Base-by-base conservation (phyloP, 495 filamentous ascomycete genomes). In the Penicillium simplicissimum region DNA sequence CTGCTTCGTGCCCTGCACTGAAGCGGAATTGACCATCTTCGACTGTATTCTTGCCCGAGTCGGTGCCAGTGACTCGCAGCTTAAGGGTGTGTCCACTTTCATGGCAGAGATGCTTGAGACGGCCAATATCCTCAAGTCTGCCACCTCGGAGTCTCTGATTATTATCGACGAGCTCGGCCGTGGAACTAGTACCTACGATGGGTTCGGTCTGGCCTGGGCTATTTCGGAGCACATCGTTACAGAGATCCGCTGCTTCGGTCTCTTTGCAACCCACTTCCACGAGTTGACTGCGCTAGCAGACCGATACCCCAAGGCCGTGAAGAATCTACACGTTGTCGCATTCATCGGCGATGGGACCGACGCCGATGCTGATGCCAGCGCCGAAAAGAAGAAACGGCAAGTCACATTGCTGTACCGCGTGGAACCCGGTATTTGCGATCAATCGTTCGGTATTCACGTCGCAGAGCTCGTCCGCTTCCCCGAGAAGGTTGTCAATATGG, bases 81-180 rank as follows among this genome's bases (percentile, higher is more conserved):
- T 99, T 38, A 99, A 99, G 76, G 95, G 95, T 37, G 96, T 99
- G 8, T 96, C 92, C 42, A 99, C 95, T 0, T 99, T 99, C 81
- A 99, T 99, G 96, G 96, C 96, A 0, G 95, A 99, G 79, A 99
- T 99, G 95, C 84, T 99, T 28, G 95, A 99, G 71, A 99, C 95
- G 0, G 91, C 95, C 58, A 97, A 97, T 68, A 99, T 99, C 62
- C 89, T 99, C 70, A 98, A 98, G 76, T 93, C 90, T 5, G 95
- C 95, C 4, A 98, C 95, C 2, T 87, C 87, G 8, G 95, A 98
- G 67, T 93, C 89, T 6, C 82, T 99, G 54, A 96, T 99, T 72
- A 97, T 99, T 76, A 96, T 98, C 67, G 96, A 99, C 76, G 95
- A 99, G 76, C 87, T 99, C n/a, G 95, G 95, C 31, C 90, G 95